Evolutionary conservation across 2,329 filamentous ascomycete species (phyloP).

Genomic region (Lizonia empirigonia): DNA sequence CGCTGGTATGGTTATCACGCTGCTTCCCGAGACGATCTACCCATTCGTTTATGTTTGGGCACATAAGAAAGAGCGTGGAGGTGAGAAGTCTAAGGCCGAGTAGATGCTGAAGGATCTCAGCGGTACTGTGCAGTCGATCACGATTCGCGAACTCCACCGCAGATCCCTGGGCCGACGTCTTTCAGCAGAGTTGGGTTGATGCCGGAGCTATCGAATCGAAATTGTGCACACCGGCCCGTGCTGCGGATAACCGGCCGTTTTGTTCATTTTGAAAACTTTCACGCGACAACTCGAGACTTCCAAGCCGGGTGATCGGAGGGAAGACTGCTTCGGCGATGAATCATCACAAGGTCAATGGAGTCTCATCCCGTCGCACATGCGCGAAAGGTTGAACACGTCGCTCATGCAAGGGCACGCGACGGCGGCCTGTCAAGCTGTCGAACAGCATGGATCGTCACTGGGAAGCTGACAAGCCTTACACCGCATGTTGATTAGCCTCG

Average conservation of each 20-base stretch:
- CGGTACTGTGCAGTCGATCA: background rate
- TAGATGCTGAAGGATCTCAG: background rate
- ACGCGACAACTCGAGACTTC: slow-evolving; percentile 3
- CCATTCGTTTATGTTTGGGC: slow-evolving; percentile 49
- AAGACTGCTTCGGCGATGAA: background rate
- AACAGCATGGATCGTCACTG: slow-evolving; percentile 3
- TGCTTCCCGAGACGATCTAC: slow-evolving; percentile 49
- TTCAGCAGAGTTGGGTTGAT: background rate
- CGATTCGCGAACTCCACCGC: background rate
- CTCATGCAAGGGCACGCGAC: slow-evolving; percentile 4
- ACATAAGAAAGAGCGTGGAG: slow-evolving; percentile 28
- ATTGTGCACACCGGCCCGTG: slow-evolving; percentile 4
- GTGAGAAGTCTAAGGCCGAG: slow-evolving; percentile 12
- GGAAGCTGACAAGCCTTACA: slow-evolving; percentile 8
- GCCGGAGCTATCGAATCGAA: background rate
- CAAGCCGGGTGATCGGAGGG: slow-evolving; percentile 13
- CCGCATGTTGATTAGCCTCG: slow-evolving; percentile 3
- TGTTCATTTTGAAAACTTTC: slow-evolving; percentile 13
- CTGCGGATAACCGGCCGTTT: slow-evolving; percentile 4
- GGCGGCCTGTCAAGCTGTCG: slow-evolving; percentile 7
- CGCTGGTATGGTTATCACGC: slow-evolving; percentile 43
- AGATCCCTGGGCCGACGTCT: background rate
- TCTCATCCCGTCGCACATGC: background rate
- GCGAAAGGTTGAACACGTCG: background rate
- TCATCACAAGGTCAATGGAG: background rate